Conservation (phyloP, 2,329 filamentous ascomycete species). For the Daldinia sp. region DNA sequence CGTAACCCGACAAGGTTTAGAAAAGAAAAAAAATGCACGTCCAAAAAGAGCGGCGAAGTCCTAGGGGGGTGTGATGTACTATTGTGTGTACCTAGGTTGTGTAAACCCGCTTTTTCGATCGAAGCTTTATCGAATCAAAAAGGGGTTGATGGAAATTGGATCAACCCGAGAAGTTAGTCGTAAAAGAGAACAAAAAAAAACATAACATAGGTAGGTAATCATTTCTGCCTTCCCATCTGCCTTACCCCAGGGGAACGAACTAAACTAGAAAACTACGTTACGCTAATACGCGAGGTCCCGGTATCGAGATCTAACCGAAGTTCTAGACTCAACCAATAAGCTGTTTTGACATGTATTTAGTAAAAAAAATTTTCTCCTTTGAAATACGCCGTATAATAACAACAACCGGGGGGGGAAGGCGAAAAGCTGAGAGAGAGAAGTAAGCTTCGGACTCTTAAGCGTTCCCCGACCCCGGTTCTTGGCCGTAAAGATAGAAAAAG, state of each 20-base stretch:
- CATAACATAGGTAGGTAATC: background rate
- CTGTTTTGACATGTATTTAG: too few relatives aligned
- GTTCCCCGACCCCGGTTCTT: background rate
- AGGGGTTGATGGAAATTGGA: background rate
- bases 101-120: background rate
- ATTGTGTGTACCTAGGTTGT: too few relatives aligned
- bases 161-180: too few relatives aligned
- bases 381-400: conserved; percentile 24
- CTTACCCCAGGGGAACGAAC: background rate
- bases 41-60: background rate
- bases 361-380: conserved; percentile 13
- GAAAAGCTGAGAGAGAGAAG: background rate
- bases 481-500: too few relatives aligned
- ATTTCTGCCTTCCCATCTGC: background rate
- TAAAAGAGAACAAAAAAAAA: too few relatives aligned
- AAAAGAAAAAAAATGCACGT: background rate
- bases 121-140: background rate
- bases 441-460: conserved; percentile 11
- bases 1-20: background rate
- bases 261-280: background rate
- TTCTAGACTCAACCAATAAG: background rate
- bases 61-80: too few relatives aligned
- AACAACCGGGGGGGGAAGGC: background rate
- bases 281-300: conserved; percentile 16
- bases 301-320: conserved; percentile 23